Conservation (phyloP, 1,139 yeast genomes). For the Pichia sp. region DNA sequence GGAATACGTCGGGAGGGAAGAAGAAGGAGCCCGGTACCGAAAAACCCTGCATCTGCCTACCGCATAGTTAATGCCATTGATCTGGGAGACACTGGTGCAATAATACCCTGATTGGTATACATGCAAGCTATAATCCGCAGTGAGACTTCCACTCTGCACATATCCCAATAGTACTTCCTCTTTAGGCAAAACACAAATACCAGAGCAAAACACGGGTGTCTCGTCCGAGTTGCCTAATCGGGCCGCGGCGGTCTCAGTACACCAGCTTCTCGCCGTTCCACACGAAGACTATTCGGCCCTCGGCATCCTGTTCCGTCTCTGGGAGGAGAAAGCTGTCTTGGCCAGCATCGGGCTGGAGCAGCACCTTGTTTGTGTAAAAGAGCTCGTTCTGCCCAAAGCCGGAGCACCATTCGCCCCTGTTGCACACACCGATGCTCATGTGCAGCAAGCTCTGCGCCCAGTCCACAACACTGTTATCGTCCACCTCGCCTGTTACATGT, state of each 20-base stretch:
- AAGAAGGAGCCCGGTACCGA: background rate
- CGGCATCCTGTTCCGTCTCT: background rate
- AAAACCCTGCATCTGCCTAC: background rate
- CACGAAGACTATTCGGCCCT: constrained; percentile 2
- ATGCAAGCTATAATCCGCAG: background rate
- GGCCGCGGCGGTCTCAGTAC: background rate
- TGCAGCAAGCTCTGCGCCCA: constrained; percentile 19
- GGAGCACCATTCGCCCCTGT: background rate
- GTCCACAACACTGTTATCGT: constrained; percentile 11
- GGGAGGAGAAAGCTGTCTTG: background rate
- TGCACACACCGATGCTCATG: constrained; percentile 24
- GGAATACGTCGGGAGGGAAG: background rate
- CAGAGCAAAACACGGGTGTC: background rate
- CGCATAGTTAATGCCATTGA: background rate
- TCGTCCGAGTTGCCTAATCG: constrained; percentile 3
- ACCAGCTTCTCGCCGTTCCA: constrained; percentile 7
- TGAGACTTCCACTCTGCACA: background rate
- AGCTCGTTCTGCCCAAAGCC: constrained; percentile 12
- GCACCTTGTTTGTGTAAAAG: constrained; percentile 8
- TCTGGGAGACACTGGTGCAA: background rate
- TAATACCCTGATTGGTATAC: background rate
- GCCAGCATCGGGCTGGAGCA: background rate
- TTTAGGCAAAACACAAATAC: constrained; percentile 15
- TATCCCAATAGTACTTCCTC: constrained; percentile 13
- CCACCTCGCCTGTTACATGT: constrained; percentile 23